Evolutionary conservation across 768 basidiomycete species (phyloP), one percentile per base, ranked within the genome.

Genomic region (Termitomyces sp.): DNA sequence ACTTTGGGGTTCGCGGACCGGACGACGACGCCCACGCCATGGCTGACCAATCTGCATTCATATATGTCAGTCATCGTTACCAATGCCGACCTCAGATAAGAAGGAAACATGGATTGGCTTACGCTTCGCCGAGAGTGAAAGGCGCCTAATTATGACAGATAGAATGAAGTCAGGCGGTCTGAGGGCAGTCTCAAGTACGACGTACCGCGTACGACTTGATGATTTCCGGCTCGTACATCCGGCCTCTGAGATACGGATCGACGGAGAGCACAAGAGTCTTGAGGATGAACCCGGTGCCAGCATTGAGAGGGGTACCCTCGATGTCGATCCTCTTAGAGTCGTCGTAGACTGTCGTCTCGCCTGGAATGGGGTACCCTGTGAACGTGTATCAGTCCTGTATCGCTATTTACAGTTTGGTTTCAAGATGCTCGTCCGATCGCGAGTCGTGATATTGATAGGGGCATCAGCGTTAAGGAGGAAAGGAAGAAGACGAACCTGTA

Each of bases 191-290:
- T n/a, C n/a, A n/a, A n/a, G 16, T 21, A 27, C 10, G 3, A 62
- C 66, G 40, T 40, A 71, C 67, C 0, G 58, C 31, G 54, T 73
- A 74, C 0, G 69, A 70, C 31, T 71, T 62, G 1, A 42, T 54
- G 19, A n/a, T n/a, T n/a, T 63, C 57, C 0, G 71, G 63, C 8
- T 53, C 58, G 8, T 73, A 64, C 81, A 84, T 80, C 34, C 65
- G 63, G 51, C 66, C 66, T 21, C 75, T 59, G 67, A 78, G 59
- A 63, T 77, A 78, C 1, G 77, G 76, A 56, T 80, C 78, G 38
- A 79, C 62, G 0, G 77, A 76, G 6, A 80, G 62, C 1, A 73
- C 73, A 14, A 85, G 72, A 0, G 74, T 75, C 66, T 84, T 85
- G 61, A 83, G 44, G 7, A 86, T 63, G 54, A 82, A 63, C 0